Evolutionary conservation across 768 basidiomycete species (phyloP), one percentile per base, ranked within the genome.

Genomic region (Mycena albidolilacea): DNA sequence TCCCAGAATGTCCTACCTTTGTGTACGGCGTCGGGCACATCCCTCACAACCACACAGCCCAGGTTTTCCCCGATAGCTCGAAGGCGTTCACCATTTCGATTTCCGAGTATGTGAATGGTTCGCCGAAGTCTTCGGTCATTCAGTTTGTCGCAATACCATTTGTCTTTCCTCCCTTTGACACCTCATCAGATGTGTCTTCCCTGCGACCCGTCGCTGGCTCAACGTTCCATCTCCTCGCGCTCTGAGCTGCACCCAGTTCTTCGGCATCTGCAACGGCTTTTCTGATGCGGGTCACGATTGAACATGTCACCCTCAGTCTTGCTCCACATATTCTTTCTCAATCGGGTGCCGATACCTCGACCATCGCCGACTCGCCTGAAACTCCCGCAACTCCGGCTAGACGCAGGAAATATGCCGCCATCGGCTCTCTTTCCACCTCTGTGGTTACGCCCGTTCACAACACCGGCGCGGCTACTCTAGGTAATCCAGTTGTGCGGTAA

Each of bases 271-370:
- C 55, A 37, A 41, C 12, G 52, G 62, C 39, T 54, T 62, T 23
- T 35, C 50, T n/a, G 52, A 38, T 70, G 38, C 15, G 61, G 21
- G 23, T 70, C 14, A 19, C 30, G 10, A n/a, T 70, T 39, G 69
- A 70, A 39, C 60, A 70, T 39, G 23, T 70, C 11, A 61, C 69
- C 3, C 54, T 70, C 23, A 58, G 58, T 39, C 63, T 70, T 35
- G 69, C 15, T 46, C 69, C 69, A 8, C 58, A 61, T 10, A 21
- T 30, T 17, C 37, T 64, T 30, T 30, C 30, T 30, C 30, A 30
- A 30, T 30, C 30, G 30, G 30, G 30, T 39, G 43, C 59, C 59
- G 39, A 41, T 19, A 14, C 19, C 12, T 5, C 12, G 21, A 39
- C 57, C 0, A 23, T 14, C 15, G 10, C 57, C 19, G 17, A 59